Conservation (phyloP, 345 rosid species). For the Arabidopsis thaliana region TAIR10.1 NC_003076.8:2532001-2532500, state of each 20-base stretch:
- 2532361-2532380: conserved; percentile 43
- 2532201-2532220: conserved; percentile 9
- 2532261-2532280: not conserved
- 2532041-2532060: not conserved
- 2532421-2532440: not conserved
- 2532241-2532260: conserved; percentile 11
- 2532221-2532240: not conserved
- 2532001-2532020: not conserved
- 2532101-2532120: conserved; percentile 55
- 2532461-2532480: not conserved
- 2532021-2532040: not conserved
- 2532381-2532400: not conserved
- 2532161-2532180: conserved; percentile 23
- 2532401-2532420: not conserved
- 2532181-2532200: conserved; percentile 31
- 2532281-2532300: conserved; percentile 25
- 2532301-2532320: conserved; percentile 48
- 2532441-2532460: conserved; percentile 1
- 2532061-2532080: conserved; percentile 62
- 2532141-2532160: conserved; percentile 51
- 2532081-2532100: conserved; percentile 50
- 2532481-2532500: not conserved
- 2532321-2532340: conserved; percentile 4
- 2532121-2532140: conserved; percentile 57
- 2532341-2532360: conserved; percentile 45